Evolutionary conservation across 164 flowering plant genomes (phyloP).

Genomic region (Stephania japonica): DNA sequence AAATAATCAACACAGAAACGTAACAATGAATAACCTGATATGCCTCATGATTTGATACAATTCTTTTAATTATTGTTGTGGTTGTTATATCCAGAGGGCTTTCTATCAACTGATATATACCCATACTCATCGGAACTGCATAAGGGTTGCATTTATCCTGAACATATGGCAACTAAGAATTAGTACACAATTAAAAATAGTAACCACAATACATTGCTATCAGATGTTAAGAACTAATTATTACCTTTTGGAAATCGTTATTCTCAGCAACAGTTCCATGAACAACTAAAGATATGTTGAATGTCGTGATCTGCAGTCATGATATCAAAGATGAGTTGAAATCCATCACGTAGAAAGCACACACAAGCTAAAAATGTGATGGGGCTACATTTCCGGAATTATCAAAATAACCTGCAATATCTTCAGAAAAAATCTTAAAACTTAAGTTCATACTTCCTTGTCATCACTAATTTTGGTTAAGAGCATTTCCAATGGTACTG

Average conservation of each 20-base stretch:
- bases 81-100: slow-evolving; percentile 91
- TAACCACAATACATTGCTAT: background rate
- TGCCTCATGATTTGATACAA: slow-evolving; percentile 91
- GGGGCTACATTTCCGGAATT: no score
- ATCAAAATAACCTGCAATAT: no score
- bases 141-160: slow-evolving; percentile 70
- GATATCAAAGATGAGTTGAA: slow-evolving; percentile 2
- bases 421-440: no score
- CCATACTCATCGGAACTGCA: slow-evolving; percentile 77
- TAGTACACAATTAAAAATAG: slow-evolving; percentile 13
- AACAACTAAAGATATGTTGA: slow-evolving; percentile 87
- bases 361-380: no score
- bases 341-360: background rate
- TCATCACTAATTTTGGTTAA: no score
- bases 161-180: slow-evolving; percentile 7
- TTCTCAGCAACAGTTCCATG: slow-evolving; percentile 92
- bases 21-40: slow-evolving; percentile 52
- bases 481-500: no score
- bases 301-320: slow-evolving; percentile 74
- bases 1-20: background rate
- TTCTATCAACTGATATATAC: slow-evolving; percentile 57
- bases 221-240: background rate
- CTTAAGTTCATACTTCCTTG: no score
- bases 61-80: slow-evolving; percentile 78
- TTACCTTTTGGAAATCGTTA: slow-evolving; percentile 66